Base-by-base conservation (phyloP, 164 flowering plant species). In the Akebia trifoliata region DNA sequence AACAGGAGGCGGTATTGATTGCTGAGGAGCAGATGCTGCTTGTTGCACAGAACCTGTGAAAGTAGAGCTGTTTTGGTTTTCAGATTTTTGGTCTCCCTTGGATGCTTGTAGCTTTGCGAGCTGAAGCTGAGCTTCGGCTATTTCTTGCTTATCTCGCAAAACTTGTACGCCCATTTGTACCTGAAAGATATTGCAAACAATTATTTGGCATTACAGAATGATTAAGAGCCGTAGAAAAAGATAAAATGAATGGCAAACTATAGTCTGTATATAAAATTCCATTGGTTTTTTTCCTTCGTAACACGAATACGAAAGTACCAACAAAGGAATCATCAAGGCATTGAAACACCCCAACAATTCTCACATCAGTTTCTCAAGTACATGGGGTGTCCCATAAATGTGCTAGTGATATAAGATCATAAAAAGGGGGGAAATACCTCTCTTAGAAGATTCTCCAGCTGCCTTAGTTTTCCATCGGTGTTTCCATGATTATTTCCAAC, bases 381-480 rank as follows among this genome's bases (percentile, higher is more conserved):
- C n/a, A n/a, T n/a, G n/a, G n/a, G n/a, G n/a, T n/a, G n/a, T n/a
- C n/a, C n/a, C n/a, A n/a, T n/a, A n/a, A n/a, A n/a, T n/a, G n/a
- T n/a, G n/a, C n/a, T n/a, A n/a, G 60, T 45, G 62, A 81, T 74
- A 50, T 50, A 48, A 25, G 38, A 49, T 47, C 48, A 61, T 3
- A 54, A 72, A 39, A 2, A 8, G 35, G 22, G 6, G 4, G 18
- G 50, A 59, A 0, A 45, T 80, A 90, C 98, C 92, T 92, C 96
- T 74, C 81, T 70, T 17, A 92, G 72, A 61, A 83, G 78, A 69
- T 84, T 86, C 65, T 88, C 96, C 73, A 91, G 56, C 62, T 78
- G 90, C 64, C 92, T 78, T 82, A 92, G 65, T 68, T 77, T 86
- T 20, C 96, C 98, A 67, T 88, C 90, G 54, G 79, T 80, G 59